Evolutionary conservation across 257 asterid species (phyloP), one percentile per base, ranked within the genome.

Genomic region (Penstemon eatonii): DNA sequence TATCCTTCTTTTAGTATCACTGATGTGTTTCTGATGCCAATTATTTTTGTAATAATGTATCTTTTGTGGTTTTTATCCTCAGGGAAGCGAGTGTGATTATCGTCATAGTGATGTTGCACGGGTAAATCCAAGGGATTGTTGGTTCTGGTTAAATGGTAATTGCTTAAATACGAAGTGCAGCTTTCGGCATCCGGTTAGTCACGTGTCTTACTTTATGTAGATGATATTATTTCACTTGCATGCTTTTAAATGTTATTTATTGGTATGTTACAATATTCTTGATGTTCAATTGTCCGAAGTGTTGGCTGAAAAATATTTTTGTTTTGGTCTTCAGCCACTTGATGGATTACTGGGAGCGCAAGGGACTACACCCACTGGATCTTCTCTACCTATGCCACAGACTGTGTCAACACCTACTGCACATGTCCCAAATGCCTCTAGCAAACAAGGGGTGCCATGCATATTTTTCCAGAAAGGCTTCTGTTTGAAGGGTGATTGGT

Each of bases 61-160:
- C 3, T 45, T 44, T 68, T 61, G 47, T 36, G 39, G 46, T 76
- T 69, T 19, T 68, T 68, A 67, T 62, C 37, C 60, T 50, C 80
- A 89, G 98, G 98, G 98, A 67, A 83, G 76, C 62, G 95, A 91
- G 55, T 91, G 98, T 15, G 98, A 91, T 74, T 91, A 84, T 74
- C 95, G 96, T 18, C 98, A 91, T 66, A 91, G 98, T 79, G 98
- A 91, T 42, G 5, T 54, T 65, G 96, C 98, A 6, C 80, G 98
- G 75, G 72, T 91, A 56, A 91, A 91, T 68, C 96, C 98, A 25
- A 83, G 94, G 75, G 98, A 89, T 83, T 91, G 98, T 83, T 89
- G 73, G 72, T 91, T 51, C 82, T 91, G 98, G 98, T 60, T 87
- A 57, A 68, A 87, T n/a, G 88, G 95, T 67, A 91, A 80, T 78